A percentile compares a stretch with the other conserved stretches of the same genome.
Conservation (phyloP, 2,329 filamentous ascomycete species). For the Curvularia verruculosa region DNA sequence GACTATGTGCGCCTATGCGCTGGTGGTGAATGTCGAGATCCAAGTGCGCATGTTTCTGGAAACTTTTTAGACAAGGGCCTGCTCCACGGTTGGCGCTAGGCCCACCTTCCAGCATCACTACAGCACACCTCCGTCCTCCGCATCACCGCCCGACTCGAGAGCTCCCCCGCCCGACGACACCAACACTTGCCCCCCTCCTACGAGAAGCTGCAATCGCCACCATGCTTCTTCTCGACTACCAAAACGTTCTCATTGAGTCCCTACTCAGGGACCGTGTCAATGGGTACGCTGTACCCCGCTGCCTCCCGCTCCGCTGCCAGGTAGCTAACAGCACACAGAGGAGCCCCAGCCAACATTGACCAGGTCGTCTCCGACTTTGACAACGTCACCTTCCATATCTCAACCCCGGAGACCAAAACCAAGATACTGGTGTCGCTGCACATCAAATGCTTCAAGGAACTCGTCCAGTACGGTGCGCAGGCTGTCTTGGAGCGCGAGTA, state of each 20-base stretch:
- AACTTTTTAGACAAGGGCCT: slow-evolving; percentile 42
- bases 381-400: slow-evolving; percentile 97
- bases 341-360: slow-evolving; percentile 86
- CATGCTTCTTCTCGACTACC: slow-evolving; percentile 96
- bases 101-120: slow-evolving; percentile 35
- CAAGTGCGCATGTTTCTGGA: slow-evolving; percentile 20
- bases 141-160: slow-evolving; percentile 28
- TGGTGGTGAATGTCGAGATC: slow-evolving; percentile 17
- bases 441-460: slow-evolving; percentile 92
- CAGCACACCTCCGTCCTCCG: slow-evolving; percentile 41
- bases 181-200: slow-evolving; percentile 1
- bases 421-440: slow-evolving; percentile 94
- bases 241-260: slow-evolving; percentile 97
- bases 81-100: slow-evolving; percentile 35
- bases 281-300: slow-evolving; percentile 63
- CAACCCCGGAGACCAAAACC: slow-evolving; percentile 89
- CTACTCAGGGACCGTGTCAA: slow-evolving; percentile 94
- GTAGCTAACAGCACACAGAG: slow-evolving; percentile 62
- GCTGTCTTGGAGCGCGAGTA: slow-evolving; percentile 93
- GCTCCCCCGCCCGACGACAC: slow-evolving; percentile 32
- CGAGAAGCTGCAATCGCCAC: slow-evolving; percentile 27
- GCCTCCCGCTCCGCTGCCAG: slow-evolving; percentile 37
- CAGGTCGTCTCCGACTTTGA: slow-evolving; percentile 99
- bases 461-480: slow-evolving; percentile 91
- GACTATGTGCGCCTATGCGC: slow-evolving; percentile 14